phyloP scores from a whole-genome alignment of 768 basidiomycete species.

The Lactarius indigo region DNA sequence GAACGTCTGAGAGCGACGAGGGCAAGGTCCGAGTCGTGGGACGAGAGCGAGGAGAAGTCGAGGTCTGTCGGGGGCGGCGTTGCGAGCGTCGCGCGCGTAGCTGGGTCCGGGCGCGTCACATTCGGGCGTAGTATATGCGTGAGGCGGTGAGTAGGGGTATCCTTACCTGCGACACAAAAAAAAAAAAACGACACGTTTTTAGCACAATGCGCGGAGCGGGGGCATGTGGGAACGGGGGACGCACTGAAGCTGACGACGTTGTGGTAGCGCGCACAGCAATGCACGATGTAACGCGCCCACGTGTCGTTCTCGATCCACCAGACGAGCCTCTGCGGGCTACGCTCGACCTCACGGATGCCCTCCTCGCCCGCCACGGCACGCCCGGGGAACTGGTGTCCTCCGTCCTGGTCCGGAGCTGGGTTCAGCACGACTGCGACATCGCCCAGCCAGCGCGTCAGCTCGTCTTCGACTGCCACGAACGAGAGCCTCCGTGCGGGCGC shows the following conservation, averaged over 20 bases:
- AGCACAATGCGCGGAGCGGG: not conserved
- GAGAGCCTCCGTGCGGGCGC: conserved; percentile 56
- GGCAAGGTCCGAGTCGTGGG: conserved; percentile 49
- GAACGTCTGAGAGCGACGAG: conserved; percentile 31
- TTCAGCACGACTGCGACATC: conserved; percentile 52
- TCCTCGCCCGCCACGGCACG: conserved; percentile 49
- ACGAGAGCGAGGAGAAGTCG: conserved; percentile 49
- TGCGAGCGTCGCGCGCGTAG: conserved; percentile 43
- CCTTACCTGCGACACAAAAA: conserved; percentile 46
- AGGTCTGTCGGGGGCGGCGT: conserved; percentile 74
- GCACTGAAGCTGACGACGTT: conserved; percentile 78
- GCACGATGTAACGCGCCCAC: conserved; percentile 77
- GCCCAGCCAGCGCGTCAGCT: conserved; percentile 60
- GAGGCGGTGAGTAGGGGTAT: conserved; percentile 50
- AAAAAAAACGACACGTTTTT: not conserved
- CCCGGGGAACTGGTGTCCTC: conserved; percentile 35
- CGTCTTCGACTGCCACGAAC: conserved; percentile 66
- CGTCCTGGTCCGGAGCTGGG: conserved; percentile 43
- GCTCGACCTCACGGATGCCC: conserved; percentile 59
- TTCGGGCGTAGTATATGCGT: conserved; percentile 83
- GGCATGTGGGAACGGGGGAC: conserved; percentile 30
- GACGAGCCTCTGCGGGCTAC: conserved; percentile 63
- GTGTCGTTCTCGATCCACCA: conserved; percentile 71
- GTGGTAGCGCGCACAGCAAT: conserved; percentile 79
- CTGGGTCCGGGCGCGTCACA: conserved; percentile 54